Base-by-base conservation (phyloP, 768 basidiomycete genomes). In the Strobilomyces dryophilus region DNA sequence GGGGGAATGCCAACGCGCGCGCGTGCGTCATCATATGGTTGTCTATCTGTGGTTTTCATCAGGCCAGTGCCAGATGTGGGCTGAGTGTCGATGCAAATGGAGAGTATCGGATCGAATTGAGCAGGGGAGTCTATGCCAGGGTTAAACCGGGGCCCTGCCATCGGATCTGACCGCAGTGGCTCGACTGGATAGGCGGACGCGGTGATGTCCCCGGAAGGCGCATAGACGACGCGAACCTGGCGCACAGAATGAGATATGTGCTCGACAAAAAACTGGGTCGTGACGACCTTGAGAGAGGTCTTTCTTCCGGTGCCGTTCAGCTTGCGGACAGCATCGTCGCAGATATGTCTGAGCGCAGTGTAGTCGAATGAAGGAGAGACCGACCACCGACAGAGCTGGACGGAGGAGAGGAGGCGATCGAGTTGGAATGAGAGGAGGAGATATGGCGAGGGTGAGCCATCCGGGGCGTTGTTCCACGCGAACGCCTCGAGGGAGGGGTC, bases 41-140 rank as follows among this genome's bases (percentile, higher is more conserved):
- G 53, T 44, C 89, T 79, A 36, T 73, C 53, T 2, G 88, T 90
- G 0, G 90, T 92, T 68, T 92, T 92, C 44, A 87, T 84, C 20
- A 67, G 60, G 21, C 78, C 51, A 15, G 84, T 82, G 1, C 78
- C 70, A 4, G 75, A 66, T 1, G 84, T 85, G 12, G 80, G 68
- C 53, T 74, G 63, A 2, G 71, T 73, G 67, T 92, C 89, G 42
- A 89, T 57, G 45, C 72, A 72, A 45, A 91, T 58, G 26, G 68
- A 69, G 48, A 83, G 70, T 15, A 77, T 62, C 32, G 73, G 66
- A 8, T 69, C 69, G 37, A 64, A 63, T 15, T 51, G 62, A 35
- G 59, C 42, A 44, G 44, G 62, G 41, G 59, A 45, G 8, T 73
- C 69, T n/a, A 55, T 60, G 4, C 52, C 47, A 29, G 78, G 74